Evolutionary conservation across 495 filamentous ascomycete genomes (phyloP).

Genomic region (Jackrogersella minutella): DNA sequence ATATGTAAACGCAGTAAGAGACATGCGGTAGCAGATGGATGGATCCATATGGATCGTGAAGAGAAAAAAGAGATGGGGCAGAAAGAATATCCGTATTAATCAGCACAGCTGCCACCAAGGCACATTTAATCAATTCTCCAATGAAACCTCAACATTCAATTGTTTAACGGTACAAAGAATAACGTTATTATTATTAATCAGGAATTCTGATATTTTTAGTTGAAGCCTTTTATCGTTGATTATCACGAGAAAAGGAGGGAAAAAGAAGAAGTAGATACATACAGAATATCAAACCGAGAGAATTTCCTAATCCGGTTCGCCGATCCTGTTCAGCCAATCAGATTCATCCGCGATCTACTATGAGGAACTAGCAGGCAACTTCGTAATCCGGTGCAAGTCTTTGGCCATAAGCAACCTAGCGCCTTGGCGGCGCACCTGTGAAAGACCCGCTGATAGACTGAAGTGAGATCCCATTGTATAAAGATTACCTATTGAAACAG

Average conservation of each 20-base stretch:
- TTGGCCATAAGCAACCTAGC: conserved; percentile 19
- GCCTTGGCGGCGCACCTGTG: conserved; percentile 15
- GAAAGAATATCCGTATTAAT: conserved; percentile 17
- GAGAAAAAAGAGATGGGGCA: conserved; percentile 5
- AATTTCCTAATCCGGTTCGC: conserved; percentile 39
- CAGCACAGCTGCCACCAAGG: conserved; percentile 18
- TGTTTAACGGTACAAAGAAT: too few species aligned
- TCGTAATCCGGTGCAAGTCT: conserved; percentile 25
- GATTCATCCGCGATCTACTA: not conserved
- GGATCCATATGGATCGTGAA: too few species aligned
- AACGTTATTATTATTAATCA: conserved; percentile 30
- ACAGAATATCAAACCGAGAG: conserved; percentile 2
- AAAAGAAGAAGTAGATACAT: not conserved
- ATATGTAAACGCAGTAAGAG: too few species aligned
- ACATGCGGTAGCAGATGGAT: too few species aligned
- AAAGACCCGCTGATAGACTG: not conserved
- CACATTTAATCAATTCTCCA: conserved; percentile 20
- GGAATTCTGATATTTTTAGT: not conserved
- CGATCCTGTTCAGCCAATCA: conserved; percentile 33
- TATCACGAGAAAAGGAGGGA: conserved; percentile 17
- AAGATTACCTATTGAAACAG: too few species aligned
- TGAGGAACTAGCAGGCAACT: conserved; percentile 9
- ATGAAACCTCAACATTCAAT: not conserved
- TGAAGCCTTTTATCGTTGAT: not conserved
- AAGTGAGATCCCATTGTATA: too few species aligned